Evolutionary conservation across 352 stramenopile species (phyloP).

Genomic region (Labyrinthula sp.): DNA sequence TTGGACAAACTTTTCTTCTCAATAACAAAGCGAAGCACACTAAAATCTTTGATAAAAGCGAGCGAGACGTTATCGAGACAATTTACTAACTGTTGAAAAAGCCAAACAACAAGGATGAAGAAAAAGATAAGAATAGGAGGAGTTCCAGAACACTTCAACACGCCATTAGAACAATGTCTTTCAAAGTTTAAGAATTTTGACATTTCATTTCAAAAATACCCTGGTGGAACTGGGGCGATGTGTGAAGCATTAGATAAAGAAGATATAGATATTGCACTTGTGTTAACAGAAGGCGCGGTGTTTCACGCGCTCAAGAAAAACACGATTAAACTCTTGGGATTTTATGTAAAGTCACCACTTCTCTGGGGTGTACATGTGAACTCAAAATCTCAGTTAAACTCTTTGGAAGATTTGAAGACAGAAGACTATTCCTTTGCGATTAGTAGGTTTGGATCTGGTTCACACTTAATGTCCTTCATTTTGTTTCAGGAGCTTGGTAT

Average conservation of each 20-base stretch:
- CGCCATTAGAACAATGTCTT: slow-evolving; percentile 8
- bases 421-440: slow-evolving; percentile 28
- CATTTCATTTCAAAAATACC: slow-evolving; percentile 2
- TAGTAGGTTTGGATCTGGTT: slow-evolving; percentile 27
- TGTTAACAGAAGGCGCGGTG: slow-evolving; percentile 30
- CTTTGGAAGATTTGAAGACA: slow-evolving; percentile 16
- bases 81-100: too few relatives aligned
- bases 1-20: too few relatives aligned
- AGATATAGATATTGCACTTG: slow-evolving; percentile 31
- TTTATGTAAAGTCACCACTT: slow-evolving; percentile 26
- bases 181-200: slow-evolving; percentile 5
- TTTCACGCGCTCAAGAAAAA: slow-evolving; percentile 20
- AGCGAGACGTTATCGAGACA: too few relatives aligned
- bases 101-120: too few relatives aligned
- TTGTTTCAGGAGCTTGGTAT: slow-evolving; percentile 22
- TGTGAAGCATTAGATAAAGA: slow-evolving; percentile 11
- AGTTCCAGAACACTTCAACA: slow-evolving; percentile 35
- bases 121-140: too few relatives aligned
- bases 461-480: slow-evolving; percentile 33
- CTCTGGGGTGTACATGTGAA: slow-evolving; percentile 30
- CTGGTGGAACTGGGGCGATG: slow-evolving; percentile 33
- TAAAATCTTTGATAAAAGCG: too few relatives aligned
- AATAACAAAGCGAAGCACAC: too few relatives aligned
- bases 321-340: slow-evolving; percentile 14
- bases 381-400: slow-evolving; percentile 1